Evolutionary conservation across 2,329 filamentous ascomycete genomes (phyloP), one percentile per base, ranked within the genome.

Genomic region (Neophaeococcomyces aloes): DNA sequence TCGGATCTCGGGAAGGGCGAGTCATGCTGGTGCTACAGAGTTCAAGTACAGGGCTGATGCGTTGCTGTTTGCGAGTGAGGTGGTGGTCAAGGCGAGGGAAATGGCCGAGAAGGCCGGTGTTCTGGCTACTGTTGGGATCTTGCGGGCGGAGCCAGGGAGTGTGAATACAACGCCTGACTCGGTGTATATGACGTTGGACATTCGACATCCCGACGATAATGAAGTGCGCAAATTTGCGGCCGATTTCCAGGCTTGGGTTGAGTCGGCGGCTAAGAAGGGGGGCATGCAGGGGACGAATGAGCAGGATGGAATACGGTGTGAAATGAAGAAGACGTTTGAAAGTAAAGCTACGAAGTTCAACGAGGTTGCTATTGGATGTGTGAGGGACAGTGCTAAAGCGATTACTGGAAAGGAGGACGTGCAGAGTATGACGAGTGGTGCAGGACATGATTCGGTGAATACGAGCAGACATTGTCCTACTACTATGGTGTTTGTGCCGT

Each of bases 1-100:
- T 29, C 75, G 74, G 4, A 71, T 87, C 2, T 66, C 66, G 7
- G 83, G 83, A 1, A 67, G 75, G 52, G 82, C 86, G 52, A 76
- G 76, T 4, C 83, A 88, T 57, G 86, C 83, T 0, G 83, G 83
- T 1, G 86, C 83, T 0, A 88, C 83, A 0, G 77, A 79, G 23
- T 76, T 85, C 37, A 64, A 68, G 27, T 73, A 76, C 45, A 74
- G 83, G 14, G 74, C 76, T 4, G 83, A 87, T 58, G 78, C 83
- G 1, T 65, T 86, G 37, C 74, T 84, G 25, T 74, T 77, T 6
- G 79, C 81, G 6, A 72, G 75, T 0, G 76, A 76, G 43, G 72
- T 86, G 66, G 85, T 87, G 48, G 61, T 81, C 0, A 72, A 77
- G 44, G 76, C 75, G 1, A 75, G 83, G 57, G 71, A 73, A 38